Percentiles rank a stretch among this genome's conserved stretches.
phyloP scores from a whole-genome alignment of 306 rosid species.

The Vigna angularis region DNA sequence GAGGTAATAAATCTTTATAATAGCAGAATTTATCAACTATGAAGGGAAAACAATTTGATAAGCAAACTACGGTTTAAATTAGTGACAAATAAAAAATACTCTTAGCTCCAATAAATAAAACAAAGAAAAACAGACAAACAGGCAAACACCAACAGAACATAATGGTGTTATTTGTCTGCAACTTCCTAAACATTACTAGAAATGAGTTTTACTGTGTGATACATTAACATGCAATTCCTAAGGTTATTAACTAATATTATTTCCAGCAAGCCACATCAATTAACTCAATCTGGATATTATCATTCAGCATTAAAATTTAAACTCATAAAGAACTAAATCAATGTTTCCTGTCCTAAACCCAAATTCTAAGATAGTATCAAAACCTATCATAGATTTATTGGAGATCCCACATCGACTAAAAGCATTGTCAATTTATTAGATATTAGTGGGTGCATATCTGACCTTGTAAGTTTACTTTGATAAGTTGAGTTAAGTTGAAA shows the following conservation, averaged over 20 bases:
- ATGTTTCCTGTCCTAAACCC: no score
- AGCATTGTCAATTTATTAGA: no score
- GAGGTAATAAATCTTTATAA: neutral
- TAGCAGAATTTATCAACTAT: slow-evolving; percentile 27
- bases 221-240: neutral
- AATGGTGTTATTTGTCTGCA: neutral
- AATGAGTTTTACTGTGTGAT: neutral
- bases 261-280: neutral
- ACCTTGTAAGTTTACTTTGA: no score
- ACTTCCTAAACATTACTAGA: neutral
- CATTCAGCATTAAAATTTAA: neutral
- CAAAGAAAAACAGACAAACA: neutral
- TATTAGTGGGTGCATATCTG: no score
- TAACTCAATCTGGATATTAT: neutral
- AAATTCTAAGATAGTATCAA: no score
- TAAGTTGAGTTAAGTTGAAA: neutral
- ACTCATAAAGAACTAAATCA: neutral
- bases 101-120: slow-evolving; percentile 5
- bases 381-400: neutral
- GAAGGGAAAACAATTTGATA: neutral
- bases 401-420: neutral
- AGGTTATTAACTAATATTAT: neutral
- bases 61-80: slow-evolving; percentile 7
- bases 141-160: neutral
- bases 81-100: neutral